Conservation (phyloP, 176 grass and related monocot species). For the Phyllostachys edulis region DNA sequence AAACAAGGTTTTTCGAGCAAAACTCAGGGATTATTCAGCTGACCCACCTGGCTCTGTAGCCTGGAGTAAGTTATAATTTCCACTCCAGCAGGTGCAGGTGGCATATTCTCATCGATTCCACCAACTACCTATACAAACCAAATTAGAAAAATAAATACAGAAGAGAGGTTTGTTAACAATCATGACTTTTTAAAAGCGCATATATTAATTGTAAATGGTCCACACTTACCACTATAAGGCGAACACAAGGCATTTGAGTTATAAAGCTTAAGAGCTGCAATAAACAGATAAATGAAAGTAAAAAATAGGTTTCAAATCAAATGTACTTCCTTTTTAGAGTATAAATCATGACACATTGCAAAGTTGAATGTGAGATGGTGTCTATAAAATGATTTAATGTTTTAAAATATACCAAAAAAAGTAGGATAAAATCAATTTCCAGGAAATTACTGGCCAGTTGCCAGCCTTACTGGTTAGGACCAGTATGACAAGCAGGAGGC, state of each 20-base stretch:
- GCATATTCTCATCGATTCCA: conserved; percentile 60
- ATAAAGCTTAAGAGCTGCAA: conserved; percentile 86
- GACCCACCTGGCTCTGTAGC: conserved; percentile 55
- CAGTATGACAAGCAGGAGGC: not conserved
- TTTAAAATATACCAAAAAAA: not conserved
- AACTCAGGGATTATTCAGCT: not conserved
- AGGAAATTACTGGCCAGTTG: conserved; percentile 6
- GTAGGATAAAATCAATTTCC: not conserved
- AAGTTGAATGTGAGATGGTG: not conserved
- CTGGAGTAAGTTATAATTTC: conserved; percentile 70
- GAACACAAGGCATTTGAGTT: conserved; percentile 71
- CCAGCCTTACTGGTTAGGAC: not conserved
- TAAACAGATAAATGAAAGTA: conserved; percentile 24
- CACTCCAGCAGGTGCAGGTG: conserved; percentile 42
- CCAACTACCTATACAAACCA: conserved; percentile 67
- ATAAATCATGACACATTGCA: not conserved
- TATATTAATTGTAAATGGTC: not conserved
- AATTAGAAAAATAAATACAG: conserved; percentile 12
- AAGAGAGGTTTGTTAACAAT: conserved; percentile 19
- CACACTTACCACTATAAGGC: conserved; percentile 77
- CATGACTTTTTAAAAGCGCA: not conserved
- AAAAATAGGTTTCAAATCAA: not conserved
- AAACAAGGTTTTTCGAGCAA: not conserved
- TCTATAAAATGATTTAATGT: conserved; percentile 1
- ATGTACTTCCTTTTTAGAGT: not conserved